Evolutionary conservation across 768 basidiomycete genomes (phyloP), one percentile per base, ranked within the genome.

Genomic region (Lentinula sp.): DNA sequence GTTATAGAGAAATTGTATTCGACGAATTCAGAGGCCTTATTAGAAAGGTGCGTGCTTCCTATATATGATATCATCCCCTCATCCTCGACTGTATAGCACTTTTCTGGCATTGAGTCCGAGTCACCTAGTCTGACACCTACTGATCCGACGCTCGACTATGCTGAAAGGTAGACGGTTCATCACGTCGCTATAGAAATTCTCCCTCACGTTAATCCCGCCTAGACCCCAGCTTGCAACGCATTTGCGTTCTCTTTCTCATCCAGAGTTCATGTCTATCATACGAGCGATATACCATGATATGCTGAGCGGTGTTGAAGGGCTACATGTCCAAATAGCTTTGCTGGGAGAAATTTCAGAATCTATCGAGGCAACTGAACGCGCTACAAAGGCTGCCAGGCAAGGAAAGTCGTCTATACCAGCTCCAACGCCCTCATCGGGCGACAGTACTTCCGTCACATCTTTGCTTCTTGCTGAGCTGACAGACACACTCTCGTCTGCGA

Each of bases 401-500:
- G 37, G 32, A 35, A 37, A 35, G 10, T 8, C 15, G 10, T 8
- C 15, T n/a, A 52, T 18, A 33, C 50, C 50, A 35, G n/a, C 37
- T 9, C 50, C 59, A 5, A 50, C 35, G 3, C 45, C 52, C 48
- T 51, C 37, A 39, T 32, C 18, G 7, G 3, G 54, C 18, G 28
- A 42, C 7, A n/a, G 16, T 36, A 15, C 36, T 49, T 53, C 50
- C 15, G 33, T 59, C 5, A 41, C 61, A n/a, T 62, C 53, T 23
- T 74, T 78, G 20, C 64, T 85, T 36, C 80, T 82, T 60, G 85
- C 87, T 62, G 92, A 95, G 56, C 73, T 95, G 9, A 70, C 78
- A 7, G 94, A 95, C 65, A 85, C 91, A 48, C 76, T 97, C 41
- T 83, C 87, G 2, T 87, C 92, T 0, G 83, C 88, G 0, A 85